phyloP scores from a whole-genome alignment of 2,329 filamentous ascomycete genomes.

The Beauveria brongniartii region DNA sequence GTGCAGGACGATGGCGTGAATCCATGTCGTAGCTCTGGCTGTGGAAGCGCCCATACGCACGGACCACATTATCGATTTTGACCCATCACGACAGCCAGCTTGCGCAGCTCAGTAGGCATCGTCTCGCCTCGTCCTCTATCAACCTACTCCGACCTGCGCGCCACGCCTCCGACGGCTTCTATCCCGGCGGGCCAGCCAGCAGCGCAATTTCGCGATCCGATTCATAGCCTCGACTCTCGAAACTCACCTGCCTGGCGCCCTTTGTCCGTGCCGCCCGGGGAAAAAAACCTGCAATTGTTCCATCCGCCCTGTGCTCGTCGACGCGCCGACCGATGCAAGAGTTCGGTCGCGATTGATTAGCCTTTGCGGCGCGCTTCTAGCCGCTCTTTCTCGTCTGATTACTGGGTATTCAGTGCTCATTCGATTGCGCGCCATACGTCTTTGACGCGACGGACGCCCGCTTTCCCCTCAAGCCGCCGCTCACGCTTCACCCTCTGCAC shows the following conservation, averaged over 20 bases:
- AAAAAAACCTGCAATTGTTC: not conserved
- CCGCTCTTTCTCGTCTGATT: conserved; percentile 1
- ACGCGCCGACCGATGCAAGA: conserved; percentile 10
- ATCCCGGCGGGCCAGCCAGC: conserved; percentile 13
- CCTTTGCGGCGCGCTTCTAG: not conserved
- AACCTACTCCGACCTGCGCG: conserved; percentile 9
- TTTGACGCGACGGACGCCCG: not conserved
- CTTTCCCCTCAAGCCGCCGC: not conserved
- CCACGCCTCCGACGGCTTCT: conserved; percentile 9
- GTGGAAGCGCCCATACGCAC: too few species aligned
- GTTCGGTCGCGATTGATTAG: not conserved
- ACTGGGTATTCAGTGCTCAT: not conserved
- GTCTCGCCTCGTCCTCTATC: conserved; percentile 9
- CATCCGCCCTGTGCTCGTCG: not conserved
- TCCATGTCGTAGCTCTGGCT: too few species aligned
- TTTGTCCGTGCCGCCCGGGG: not conserved
- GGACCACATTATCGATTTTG: not conserved
- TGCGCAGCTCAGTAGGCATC: not conserved
- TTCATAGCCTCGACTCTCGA: not conserved
- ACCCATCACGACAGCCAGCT: not conserved
- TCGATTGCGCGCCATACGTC: not conserved
- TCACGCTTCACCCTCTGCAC: not conserved
- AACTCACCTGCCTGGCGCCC: not conserved
- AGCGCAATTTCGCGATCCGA: conserved; percentile 15
- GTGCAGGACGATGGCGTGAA: too few species aligned